These are phyloP conservation scores for Zygosaccharomyces gambellarensis DNA, from an alignment of 805 yeast genomes.

Conservation along the genomic window DNA sequence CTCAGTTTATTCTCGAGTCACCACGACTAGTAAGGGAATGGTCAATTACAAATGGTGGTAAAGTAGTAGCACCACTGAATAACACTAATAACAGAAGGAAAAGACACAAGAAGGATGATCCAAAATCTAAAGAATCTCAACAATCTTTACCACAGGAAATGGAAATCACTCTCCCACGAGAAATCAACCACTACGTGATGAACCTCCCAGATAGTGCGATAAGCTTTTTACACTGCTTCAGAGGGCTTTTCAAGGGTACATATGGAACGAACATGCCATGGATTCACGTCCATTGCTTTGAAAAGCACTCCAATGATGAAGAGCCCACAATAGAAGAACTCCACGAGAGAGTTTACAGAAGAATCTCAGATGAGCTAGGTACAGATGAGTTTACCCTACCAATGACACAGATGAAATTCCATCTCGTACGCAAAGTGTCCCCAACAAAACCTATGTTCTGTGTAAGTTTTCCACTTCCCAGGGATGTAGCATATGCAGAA, in stretches of 20 bases:
- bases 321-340: constrained; percentile 69
- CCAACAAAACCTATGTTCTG: constrained; percentile 97
- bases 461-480: constrained; percentile 70
- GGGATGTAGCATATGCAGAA: constrained; percentile 38
- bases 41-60: constrained; percentile 35
- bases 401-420: constrained; percentile 53
- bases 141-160: constrained; percentile 25
- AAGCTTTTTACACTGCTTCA: constrained; percentile 69
- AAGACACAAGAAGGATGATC: constrained; percentile 32
- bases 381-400: constrained; percentile 45
- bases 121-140: constrained; percentile 10
- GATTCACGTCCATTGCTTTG: constrained; percentile 88
- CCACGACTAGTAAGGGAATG: constrained; percentile 48
- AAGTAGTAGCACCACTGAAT: constrained; percentile 35
- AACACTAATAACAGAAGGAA: constrained; percentile 31
- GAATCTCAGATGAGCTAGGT: constrained; percentile 42
- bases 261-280: constrained; percentile 56
- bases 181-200: constrained; percentile 74
- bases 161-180: constrained; percentile 23
- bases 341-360: constrained; percentile 57
- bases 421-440: constrained; percentile 87
- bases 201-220: constrained; percentile 92
- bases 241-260: constrained; percentile 55
- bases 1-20: constrained; percentile 66
- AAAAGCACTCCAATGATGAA: constrained; percentile 73